Percentiles rank a stretch among this genome's conserved stretches.
Evolutionary conservation across 495 filamentous ascomycete species (phyloP).

Genomic region (Penicillium subrubescens): DNA sequence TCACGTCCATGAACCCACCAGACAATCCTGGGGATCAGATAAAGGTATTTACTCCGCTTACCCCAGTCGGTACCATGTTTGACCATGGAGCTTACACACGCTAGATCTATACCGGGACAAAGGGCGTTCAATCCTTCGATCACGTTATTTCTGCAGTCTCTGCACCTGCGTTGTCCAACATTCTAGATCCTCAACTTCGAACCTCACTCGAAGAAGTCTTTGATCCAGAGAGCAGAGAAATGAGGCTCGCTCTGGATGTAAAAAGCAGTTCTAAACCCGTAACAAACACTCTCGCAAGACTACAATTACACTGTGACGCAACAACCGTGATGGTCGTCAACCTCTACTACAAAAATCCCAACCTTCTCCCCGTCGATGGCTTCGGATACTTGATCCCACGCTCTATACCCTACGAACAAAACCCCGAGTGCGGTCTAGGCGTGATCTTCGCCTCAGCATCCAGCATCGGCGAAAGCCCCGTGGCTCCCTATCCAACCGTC

Average conservation of each 20-base stretch:
- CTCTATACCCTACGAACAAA: conserved; percentile 66
- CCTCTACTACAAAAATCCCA: conserved; percentile 71
- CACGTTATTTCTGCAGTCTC: conserved; percentile 74
- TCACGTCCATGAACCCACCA: conserved; percentile 9
- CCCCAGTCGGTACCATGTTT: no score
- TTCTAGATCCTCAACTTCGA: conserved; percentile 17
- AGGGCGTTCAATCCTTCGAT: conserved; percentile 43
- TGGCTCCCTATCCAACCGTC: conserved; percentile 8
- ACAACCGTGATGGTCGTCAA: conserved; percentile 91
- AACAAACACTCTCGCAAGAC: conserved; percentile 25
- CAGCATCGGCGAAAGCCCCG: conserved; percentile 21
- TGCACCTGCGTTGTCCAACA: conserved; percentile 36
- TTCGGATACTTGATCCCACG: conserved; percentile 91
- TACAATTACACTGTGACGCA: conserved; percentile 58
- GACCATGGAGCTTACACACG: background rate
- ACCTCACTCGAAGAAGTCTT: background rate
- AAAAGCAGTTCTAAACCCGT: conserved; percentile 10
- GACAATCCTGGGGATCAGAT: background rate
- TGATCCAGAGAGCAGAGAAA: background rate
- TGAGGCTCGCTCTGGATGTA: background rate
- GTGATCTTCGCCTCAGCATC: conserved; percentile 88
- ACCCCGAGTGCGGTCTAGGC: conserved; percentile 83
- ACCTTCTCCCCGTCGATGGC: conserved; percentile 65
- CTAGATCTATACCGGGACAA: conserved; percentile 18
- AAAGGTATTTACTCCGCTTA: background rate